These are phyloP conservation scores for Cyclocybe cylindracea DNA, from an alignment of 768 basidiomycete genomes.

Conservation along the genomic window DNA sequence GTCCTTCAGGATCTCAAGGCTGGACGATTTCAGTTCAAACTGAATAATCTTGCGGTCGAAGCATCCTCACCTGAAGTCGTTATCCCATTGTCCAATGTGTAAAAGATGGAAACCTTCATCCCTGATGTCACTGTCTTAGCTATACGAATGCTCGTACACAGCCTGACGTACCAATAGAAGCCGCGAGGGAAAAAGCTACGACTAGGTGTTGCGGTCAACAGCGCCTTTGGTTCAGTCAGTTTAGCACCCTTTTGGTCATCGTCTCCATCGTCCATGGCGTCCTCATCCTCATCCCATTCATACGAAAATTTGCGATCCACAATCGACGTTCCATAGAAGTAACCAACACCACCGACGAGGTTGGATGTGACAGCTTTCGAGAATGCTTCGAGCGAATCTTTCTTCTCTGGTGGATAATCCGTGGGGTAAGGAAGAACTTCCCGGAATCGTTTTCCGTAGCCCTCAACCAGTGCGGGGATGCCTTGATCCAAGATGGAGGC, in stretches of 20 bases:
- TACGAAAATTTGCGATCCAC: slow-evolving; percentile 83
- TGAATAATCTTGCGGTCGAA: background rate
- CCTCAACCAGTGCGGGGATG: slow-evolving; percentile 60
- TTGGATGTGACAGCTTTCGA: slow-evolving; percentile 91
- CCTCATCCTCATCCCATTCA: slow-evolving; percentile 84
- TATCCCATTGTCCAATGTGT: slow-evolving; percentile 92
- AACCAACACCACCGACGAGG: slow-evolving; percentile 90
- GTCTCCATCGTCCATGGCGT: slow-evolving; percentile 36
- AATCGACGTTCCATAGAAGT: slow-evolving; percentile 91
- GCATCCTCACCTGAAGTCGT: slow-evolving; percentile 56
- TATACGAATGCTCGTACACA: background rate
- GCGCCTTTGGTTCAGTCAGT: slow-evolving; percentile 70
- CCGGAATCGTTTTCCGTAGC: slow-evolving; percentile 70
- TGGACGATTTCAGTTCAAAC: slow-evolving; percentile 24
- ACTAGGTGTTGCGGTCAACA: slow-evolving; percentile 93
- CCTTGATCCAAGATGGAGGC: slow-evolving; percentile 69
- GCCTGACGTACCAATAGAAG: slow-evolving; percentile 81
- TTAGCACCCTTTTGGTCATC: slow-evolving; percentile 52
- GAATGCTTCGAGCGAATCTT: slow-evolving; percentile 60
- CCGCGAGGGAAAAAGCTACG: slow-evolving; percentile 97
- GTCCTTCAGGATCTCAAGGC: slow-evolving; percentile 84
- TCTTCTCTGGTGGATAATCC: slow-evolving; percentile 49
- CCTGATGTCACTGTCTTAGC: slow-evolving; percentile 42
- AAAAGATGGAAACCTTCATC: slow-evolving; percentile 97
- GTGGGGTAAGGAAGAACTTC: slow-evolving; percentile 67